Evolutionary conservation across 441 rosid species (phyloP).

Genomic region (Sinapis alba): DNA sequence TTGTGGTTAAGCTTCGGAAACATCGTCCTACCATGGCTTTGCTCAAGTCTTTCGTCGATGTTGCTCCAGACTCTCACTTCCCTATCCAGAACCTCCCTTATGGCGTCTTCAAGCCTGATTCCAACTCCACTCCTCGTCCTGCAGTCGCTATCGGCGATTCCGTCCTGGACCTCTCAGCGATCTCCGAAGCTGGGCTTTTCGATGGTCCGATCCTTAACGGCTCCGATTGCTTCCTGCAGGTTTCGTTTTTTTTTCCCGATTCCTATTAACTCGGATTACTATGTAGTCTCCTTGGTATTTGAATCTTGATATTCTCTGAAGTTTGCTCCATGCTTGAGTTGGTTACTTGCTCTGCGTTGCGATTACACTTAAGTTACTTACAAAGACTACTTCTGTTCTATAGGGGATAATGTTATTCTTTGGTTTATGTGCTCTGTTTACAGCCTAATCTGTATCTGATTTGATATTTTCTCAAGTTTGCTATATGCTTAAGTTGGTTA

Average conservation of each 20-base stretch:
- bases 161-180: slow-evolving; percentile 77
- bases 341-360: slow-evolving; percentile 1
- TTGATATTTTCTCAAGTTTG: background rate
- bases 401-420: background rate
- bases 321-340: slow-evolving; percentile 15
- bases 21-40: slow-evolving; percentile 53
- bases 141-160: slow-evolving; percentile 84
- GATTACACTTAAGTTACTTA: background rate
- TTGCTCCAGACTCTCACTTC: slow-evolving; percentile 72
- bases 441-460: slow-evolving; percentile 68
- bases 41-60: slow-evolving; percentile 67
- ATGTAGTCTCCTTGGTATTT: background rate
- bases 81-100: slow-evolving; percentile 95
- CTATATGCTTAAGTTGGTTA: no score
- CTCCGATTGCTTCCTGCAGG: slow-evolving; percentile 90
- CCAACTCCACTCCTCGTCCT: slow-evolving; percentile 59
- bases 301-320: slow-evolving; percentile 14
- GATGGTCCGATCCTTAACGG: slow-evolving; percentile 60
- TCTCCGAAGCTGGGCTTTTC: slow-evolving; percentile 78
- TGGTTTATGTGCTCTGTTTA: slow-evolving; percentile 35
- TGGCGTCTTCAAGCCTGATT: slow-evolving; percentile 73
- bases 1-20: slow-evolving; percentile 14
- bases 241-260: slow-evolving; percentile 20
- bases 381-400: background rate
- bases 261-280: slow-evolving; percentile 3